Percentiles rank a stretch among this genome's conserved stretches.
Evolutionary conservation across 805 yeast genomes (phyloP).

Genomic region (Wickerhamomyces chambardii): DNA sequence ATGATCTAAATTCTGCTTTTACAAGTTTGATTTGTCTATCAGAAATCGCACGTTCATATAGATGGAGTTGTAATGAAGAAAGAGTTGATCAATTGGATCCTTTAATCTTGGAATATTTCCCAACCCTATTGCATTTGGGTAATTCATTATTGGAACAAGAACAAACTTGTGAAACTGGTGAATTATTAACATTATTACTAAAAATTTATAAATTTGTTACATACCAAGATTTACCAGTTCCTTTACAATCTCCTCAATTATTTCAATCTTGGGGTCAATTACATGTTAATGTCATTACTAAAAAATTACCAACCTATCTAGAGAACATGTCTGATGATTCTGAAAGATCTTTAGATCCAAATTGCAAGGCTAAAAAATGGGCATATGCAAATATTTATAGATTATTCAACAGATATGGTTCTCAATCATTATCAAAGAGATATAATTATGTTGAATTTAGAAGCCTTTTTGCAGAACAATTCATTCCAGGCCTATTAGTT

Average conservation of each 20-base stretch:
- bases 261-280: slow-evolving; percentile 67
- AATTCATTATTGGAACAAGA: slow-evolving; percentile 33
- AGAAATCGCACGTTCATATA: slow-evolving; percentile 60
- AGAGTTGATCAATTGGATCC: slow-evolving; percentile 41
- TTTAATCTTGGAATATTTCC: slow-evolving; percentile 50
- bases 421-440: slow-evolving; percentile 33
- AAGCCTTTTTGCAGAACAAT: slow-evolving; percentile 39
- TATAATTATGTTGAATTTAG: slow-evolving; percentile 56
- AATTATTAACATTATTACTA: slow-evolving; percentile 63
- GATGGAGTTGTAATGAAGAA: slow-evolving; percentile 58
- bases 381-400: slow-evolving; percentile 70
- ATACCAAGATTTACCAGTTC: slow-evolving; percentile 60
- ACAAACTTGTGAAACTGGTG: slow-evolving; percentile 42
- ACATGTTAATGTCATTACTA: slow-evolving; percentile 58
- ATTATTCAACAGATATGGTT: slow-evolving; percentile 63
- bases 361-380: slow-evolving; percentile 85
- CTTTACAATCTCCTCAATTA: slow-evolving; percentile 43
- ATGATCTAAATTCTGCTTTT: slow-evolving; percentile 35
- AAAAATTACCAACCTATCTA: slow-evolving; percentile 47
- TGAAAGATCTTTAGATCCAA: slow-evolving; percentile 43
- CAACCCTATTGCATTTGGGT: slow-evolving; percentile 59
- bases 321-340: slow-evolving; percentile 36
- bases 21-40: slow-evolving; percentile 65
- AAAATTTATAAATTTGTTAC: slow-evolving; percentile 76
- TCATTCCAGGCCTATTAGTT: slow-evolving; percentile 66